Base-by-base conservation (phyloP, 1,284 basidiomycete genomes). In the Erythrobasidium hasegawianum region DNA sequence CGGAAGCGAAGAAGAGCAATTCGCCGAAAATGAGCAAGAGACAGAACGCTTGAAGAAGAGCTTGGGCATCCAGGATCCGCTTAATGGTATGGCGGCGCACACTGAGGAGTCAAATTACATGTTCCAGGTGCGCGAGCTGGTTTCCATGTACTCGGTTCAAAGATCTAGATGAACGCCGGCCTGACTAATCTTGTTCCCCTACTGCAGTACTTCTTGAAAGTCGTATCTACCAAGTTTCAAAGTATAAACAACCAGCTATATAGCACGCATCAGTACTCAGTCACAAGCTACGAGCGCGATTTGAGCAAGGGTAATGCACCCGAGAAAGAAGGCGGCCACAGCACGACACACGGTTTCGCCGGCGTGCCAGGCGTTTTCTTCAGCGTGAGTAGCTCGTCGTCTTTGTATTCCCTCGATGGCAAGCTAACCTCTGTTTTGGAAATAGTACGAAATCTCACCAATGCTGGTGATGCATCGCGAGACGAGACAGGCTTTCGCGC, bases 251-350 rank as follows among this genome's bases (percentile, higher is more conserved):
- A 86, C 40, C 83, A 87, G 72, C 79, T 70, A 39, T 68, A 74
- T 14, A 59, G 67, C 22, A 75, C 72, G 38, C 73, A 75, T 58
- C 73, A 74, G 58, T 98, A 97, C 79, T 93, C 89, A 70, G 88
- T 89, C 1, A 98, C 96, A 1, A 87, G 89, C 70, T 97, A 97
- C 78, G 95, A 98, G 79, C 88, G 96, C 20, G 92, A 98, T 77
- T 81, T 73, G 53, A 71, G 57, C 39, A 70, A 60, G 49, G 61
- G 68, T 41, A 71, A 72, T 29, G 68, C 67, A 41, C 57, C 68
- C 27, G 71, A 71, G 22, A 69, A 70, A 54, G 72, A 71, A 24
- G 62, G 62, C 45, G 74, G 72, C 2, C 76, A 81, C 66, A 77
- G 81, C 69, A 83, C 93, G 26, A 86, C 86, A 64, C 95, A 97